These are phyloP conservation scores for Pseudogymnoascus sp. DNA, from an alignment of 2,329 filamentous ascomycete genomes.

Conservation along the genomic window DNA sequence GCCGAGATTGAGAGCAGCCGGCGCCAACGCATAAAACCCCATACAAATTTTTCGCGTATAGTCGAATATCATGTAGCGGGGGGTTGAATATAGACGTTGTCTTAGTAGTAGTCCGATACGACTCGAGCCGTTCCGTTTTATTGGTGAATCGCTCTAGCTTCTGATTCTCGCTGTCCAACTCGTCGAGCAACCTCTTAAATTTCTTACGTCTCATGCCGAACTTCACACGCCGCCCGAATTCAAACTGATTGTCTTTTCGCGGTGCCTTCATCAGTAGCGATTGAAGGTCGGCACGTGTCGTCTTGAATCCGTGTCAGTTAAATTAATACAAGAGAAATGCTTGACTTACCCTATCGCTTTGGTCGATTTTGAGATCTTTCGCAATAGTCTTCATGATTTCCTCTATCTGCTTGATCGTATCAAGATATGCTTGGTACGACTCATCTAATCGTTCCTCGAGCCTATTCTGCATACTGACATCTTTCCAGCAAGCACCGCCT, in stretches of 20 bases:
- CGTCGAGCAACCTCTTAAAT: conserved; percentile 3
- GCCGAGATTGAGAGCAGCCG: not conserved
- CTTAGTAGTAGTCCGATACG: not conserved
- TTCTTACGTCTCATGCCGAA: not conserved
- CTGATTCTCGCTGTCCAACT: not conserved
- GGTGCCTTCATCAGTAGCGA: not conserved
- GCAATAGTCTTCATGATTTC: conserved; percentile 4
- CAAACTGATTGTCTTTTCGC: not conserved
- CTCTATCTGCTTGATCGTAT: conserved; percentile 2
- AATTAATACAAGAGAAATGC: not conserved
- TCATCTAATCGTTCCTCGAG: not conserved
- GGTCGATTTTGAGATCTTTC: conserved; percentile 3
- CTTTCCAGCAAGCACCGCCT: not conserved
- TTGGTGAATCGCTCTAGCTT: not conserved
- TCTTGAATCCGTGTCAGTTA: not conserved
- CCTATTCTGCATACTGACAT: not conserved
- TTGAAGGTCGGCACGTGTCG: conserved; percentile 6
- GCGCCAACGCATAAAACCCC: not conserved
- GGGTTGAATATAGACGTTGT: conserved; percentile 1
- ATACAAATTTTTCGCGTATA: not conserved
- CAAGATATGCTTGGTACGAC: not conserved
- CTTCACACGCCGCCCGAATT: not conserved
- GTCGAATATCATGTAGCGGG: not conserved
- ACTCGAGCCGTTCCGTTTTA: conserved; percentile 5
- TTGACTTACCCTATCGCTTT: not conserved